A percentile compares a stretch with the other conserved stretches of the same genome.
Conservation (phyloP, 208 protist genomes). For the Porcisia hertigi region DNA sequence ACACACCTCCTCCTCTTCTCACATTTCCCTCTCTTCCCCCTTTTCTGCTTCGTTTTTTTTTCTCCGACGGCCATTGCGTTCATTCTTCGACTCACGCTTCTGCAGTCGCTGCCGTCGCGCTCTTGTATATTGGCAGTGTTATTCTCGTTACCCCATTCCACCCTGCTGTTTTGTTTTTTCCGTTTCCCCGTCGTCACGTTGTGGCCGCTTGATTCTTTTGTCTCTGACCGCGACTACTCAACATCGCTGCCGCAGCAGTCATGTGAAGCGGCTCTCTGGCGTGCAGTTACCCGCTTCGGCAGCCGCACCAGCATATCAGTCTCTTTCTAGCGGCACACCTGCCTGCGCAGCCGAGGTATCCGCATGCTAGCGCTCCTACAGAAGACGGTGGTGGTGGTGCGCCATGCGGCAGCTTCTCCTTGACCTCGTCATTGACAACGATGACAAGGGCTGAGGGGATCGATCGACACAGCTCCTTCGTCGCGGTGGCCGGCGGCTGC, state of each 20-base stretch:
- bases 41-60: no score
- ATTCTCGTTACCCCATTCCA: neutral
- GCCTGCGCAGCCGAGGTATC: neutral
- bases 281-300: slow-evolving; percentile 20
- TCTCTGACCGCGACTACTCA: slow-evolving; percentile 31
- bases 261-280: slow-evolving; percentile 39
- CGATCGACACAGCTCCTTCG: slow-evolving; percentile 10
- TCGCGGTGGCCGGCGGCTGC: slow-evolving; percentile 2
- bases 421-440: neutral
- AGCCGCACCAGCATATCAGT: neutral
- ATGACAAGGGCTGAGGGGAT: slow-evolving; percentile 7
- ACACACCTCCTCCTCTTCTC: neutral
- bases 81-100: no score
- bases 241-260: slow-evolving; percentile 35
- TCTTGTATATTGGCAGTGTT: neutral
- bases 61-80: no score
- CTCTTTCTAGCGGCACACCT: neutral
- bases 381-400: neutral
- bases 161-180: neutral
- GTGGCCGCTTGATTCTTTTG: slow-evolving; percentile 25
- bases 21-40: neutral
- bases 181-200: slow-evolving; percentile 4
- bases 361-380: neutral
- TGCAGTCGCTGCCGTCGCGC: no score
- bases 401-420: neutral